These are phyloP conservation scores for Fusarium transvaalense DNA, from an alignment of 2,329 filamentous ascomycete genomes.

Conservation along the genomic window DNA sequence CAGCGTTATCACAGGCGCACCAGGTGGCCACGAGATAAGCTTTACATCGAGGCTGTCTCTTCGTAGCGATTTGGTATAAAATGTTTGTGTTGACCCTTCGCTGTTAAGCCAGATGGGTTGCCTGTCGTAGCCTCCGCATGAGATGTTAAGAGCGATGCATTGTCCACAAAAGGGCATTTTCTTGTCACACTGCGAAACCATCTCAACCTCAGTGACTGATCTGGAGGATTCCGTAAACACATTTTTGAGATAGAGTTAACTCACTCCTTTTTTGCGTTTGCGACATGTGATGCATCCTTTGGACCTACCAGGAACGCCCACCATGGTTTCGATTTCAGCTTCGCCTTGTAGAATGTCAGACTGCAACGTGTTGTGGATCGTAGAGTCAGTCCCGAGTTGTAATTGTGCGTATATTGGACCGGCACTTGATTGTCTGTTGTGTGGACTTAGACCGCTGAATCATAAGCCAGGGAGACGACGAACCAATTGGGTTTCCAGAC, in stretches of 20 bases:
- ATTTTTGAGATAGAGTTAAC: background rate
- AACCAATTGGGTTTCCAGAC: background rate
- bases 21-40: rapidly evolving
- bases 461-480: background rate
- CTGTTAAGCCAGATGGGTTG: slow-evolving; percentile 26
- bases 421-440: background rate
- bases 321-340: background rate
- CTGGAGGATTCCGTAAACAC: background rate
- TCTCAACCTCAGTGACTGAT: background rate
- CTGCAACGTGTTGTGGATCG: background rate
- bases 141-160: slow-evolving; percentile 7
- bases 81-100: slow-evolving; percentile 2
- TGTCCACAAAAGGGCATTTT: slow-evolving; percentile 6
- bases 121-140: slow-evolving; percentile 15
- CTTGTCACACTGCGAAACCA: slow-evolving; percentile 14
- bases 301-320: slow-evolving; percentile 28
- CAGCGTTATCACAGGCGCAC: background rate
- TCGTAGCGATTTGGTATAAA: background rate
- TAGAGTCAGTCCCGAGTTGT: background rate
- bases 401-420: background rate
- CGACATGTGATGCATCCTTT: slow-evolving; percentile 27
- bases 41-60: rapidly evolving
- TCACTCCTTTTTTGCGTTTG: slow-evolving; percentile 23
- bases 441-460: background rate
- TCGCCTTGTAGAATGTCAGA: background rate